Evolutionary conservation across 768 basidiomycete species (phyloP).

Genomic region (Nidula microcarpa): DNA sequence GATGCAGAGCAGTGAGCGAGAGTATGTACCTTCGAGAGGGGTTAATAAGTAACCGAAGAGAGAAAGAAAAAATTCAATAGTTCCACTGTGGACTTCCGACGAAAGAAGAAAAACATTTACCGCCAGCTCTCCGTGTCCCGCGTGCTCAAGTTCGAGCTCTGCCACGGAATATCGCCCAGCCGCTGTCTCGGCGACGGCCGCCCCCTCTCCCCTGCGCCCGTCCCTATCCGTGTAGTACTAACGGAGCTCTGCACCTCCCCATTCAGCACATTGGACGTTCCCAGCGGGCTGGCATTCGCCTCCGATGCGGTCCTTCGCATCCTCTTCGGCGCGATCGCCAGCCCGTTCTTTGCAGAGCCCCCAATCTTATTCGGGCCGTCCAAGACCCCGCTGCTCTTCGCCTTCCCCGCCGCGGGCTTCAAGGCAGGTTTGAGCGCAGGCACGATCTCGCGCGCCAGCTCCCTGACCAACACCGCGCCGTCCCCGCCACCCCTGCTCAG

Average conservation of each 20-base stretch:
- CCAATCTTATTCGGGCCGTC: slow-evolving; percentile 8
- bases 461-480: slow-evolving; percentile 86
- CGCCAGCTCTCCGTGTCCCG: not conserved
- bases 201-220: not conserved
- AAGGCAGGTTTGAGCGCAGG: slow-evolving; percentile 73
- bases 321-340: slow-evolving; percentile 55
- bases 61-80: not conserved
- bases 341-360: slow-evolving; percentile 14
- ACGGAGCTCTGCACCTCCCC: not conserved
- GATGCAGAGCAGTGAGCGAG: slow-evolving; percentile 7
- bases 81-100: not conserved
- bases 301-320: slow-evolving; percentile 72
- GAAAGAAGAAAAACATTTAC: not conserved
- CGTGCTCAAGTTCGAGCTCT: slow-evolving; percentile 11
- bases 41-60: not conserved
- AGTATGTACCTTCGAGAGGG: no score
- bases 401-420: slow-evolving; percentile 41
- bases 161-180: slow-evolving; percentile 66
- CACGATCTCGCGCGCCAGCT: slow-evolving; percentile 83
- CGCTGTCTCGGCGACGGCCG: slow-evolving; percentile 39
- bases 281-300: slow-evolving; percentile 34
- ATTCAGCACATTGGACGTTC: not conserved
- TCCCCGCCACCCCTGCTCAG: slow-evolving; percentile 74
- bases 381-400: slow-evolving; percentile 12
- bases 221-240: not conserved